Evolutionary conservation across 495 filamentous ascomycete species (phyloP).

Genomic region (Penicillium egyptiacum): DNA sequence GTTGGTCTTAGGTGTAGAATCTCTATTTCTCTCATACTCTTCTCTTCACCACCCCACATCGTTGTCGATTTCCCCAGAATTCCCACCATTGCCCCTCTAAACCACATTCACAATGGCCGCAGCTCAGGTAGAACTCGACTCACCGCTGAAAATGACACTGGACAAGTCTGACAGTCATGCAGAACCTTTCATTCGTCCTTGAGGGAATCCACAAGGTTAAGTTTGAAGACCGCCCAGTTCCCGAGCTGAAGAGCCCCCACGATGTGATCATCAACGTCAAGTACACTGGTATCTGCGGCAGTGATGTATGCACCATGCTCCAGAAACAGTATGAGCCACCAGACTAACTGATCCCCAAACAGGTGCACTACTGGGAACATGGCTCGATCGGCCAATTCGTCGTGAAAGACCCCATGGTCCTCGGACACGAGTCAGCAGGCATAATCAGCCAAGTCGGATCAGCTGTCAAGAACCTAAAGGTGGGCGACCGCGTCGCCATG

Average conservation of each 20-base stretch:
- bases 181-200: conserved; percentile 90
- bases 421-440: conserved; percentile 89
- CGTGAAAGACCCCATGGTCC: conserved; percentile 81
- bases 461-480: conserved; percentile 43
- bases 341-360: not conserved
- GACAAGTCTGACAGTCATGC: conserved; percentile 9
- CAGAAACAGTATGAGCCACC: not conserved
- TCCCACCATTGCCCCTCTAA: conserved; percentile 1
- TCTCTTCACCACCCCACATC: not conserved
- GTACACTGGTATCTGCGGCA: conserved; percentile 89
- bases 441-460: conserved; percentile 67
- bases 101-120: conserved; percentile 18
- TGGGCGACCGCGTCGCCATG: conserved; percentile 53
- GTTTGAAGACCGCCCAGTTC: conserved; percentile 75
- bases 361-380: conserved; percentile 87
- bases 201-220: conserved; percentile 67
- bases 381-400: conserved; percentile 81
- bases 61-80: not conserved
- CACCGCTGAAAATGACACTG: not conserved
- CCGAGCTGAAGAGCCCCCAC: conserved; percentile 61
- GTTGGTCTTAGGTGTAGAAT: not conserved
- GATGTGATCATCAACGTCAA: conserved; percentile 81
- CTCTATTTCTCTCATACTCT: not conserved
- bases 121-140: conserved; percentile 25
- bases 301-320: conserved; percentile 57